A percentile compares a stretch with the other conserved stretches of the same genome.
Evolutionary conservation across 768 basidiomycete species (phyloP).

Genomic region (Austroboletus eburneus): DNA sequence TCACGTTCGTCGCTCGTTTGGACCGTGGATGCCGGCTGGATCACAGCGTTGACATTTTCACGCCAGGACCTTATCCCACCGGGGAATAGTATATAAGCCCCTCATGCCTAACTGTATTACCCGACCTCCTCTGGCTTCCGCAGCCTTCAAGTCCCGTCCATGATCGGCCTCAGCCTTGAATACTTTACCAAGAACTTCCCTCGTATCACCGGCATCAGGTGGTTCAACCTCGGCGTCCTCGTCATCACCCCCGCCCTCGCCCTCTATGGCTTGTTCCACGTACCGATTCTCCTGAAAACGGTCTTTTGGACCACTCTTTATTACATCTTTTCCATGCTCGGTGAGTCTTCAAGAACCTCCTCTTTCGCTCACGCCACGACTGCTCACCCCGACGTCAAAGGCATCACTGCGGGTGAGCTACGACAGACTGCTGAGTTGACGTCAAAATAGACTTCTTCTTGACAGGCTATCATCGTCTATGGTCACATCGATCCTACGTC

Average conservation of each 20-base stretch:
- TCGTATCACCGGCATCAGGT: constrained; percentile 52
- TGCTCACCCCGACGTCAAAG: constrained; percentile 27
- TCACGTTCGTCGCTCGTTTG: constrained; percentile 11
- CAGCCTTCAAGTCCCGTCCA: neutral
- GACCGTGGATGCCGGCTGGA: constrained; percentile 22
- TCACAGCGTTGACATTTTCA: constrained; percentile 14
- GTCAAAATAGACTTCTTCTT: constrained; percentile 4
- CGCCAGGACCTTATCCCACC: constrained; percentile 19
- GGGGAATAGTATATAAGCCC: constrained; percentile 26
- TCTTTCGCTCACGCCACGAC: constrained; percentile 10
- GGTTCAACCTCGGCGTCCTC: constrained; percentile 75
- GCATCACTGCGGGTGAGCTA: constrained; percentile 46
- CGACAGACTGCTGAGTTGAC: neutral
- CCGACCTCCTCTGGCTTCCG: constrained; percentile 7
- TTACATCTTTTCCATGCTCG: constrained; percentile 86
- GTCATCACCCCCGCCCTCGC: constrained; percentile 68
- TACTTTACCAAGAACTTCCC: constrained; percentile 36
- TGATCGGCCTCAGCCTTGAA: constrained; percentile 6
- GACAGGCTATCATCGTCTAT: constrained; percentile 76
- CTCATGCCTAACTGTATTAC: constrained; percentile 11
- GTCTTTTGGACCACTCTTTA: constrained; percentile 58
- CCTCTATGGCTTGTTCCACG: constrained; percentile 59
- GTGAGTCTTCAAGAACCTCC: constrained; percentile 34
- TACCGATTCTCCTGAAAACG: constrained; percentile 48
- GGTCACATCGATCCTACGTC: constrained; percentile 83